Conservation (phyloP, 106 monocot genomes). For the Vanilla planifolia region DNA sequence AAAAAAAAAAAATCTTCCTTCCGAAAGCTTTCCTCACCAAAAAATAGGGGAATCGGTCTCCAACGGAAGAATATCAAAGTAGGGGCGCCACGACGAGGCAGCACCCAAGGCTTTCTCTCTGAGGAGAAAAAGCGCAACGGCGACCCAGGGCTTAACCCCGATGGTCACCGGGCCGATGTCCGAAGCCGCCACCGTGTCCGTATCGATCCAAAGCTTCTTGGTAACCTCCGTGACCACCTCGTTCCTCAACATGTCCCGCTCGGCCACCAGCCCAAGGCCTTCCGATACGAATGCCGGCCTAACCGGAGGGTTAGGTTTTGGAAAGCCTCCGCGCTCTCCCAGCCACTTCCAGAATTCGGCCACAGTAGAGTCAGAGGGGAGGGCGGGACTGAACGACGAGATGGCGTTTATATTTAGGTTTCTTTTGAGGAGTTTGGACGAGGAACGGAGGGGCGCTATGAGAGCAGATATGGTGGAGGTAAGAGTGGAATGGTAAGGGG, state of each 20-base stretch:
- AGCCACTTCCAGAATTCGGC: constrained; percentile 60
- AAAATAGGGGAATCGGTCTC: constrained; percentile 72
- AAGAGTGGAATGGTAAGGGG: not conserved
- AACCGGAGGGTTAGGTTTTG: constrained; percentile 9
- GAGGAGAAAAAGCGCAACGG: constrained; percentile 61
- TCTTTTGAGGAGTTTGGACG: not conserved
- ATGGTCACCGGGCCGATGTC: constrained; percentile 37
- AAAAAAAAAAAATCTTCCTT: not conserved
- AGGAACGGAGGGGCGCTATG: not conserved
- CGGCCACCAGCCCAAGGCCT: constrained; percentile 71
- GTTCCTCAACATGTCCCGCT: constrained; percentile 41
- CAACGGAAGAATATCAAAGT: constrained; percentile 57
- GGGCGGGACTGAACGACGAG: not conserved
- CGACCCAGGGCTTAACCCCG: constrained; percentile 57
- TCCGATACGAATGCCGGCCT: constrained; percentile 41
- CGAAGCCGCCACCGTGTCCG: constrained; percentile 56
- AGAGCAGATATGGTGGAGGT: not conserved
- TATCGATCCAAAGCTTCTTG: constrained; percentile 65
- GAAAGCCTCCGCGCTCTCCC: constrained; percentile 12
- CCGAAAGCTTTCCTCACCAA: constrained; percentile 39
- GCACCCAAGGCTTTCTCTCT: constrained; percentile 44
- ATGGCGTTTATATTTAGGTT: not conserved
- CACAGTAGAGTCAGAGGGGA: constrained; percentile 12
- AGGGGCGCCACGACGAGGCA: constrained; percentile 61
- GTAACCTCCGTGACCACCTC: constrained; percentile 75